These are phyloP conservation scores for Candida sanyaensis DNA, from an alignment of 1,139 yeast species.

Conservation along the genomic window DNA sequence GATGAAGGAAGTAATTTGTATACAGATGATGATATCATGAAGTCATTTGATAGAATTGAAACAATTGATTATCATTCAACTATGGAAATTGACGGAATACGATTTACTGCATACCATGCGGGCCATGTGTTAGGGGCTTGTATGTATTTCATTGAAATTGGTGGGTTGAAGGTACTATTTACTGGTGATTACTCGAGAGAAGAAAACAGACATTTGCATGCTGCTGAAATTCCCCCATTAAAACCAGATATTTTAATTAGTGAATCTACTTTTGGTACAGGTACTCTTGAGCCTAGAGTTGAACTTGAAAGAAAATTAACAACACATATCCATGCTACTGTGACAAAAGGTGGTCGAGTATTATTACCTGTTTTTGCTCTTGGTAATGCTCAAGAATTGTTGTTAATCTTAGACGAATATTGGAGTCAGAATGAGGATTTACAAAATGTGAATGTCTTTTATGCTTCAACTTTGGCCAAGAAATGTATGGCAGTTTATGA, in stretches of 20 bases:
- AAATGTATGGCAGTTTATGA: conserved; percentile 98
- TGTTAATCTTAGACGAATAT: conserved; percentile 88
- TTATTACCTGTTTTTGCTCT: conserved; percentile 93
- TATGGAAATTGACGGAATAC: conserved; percentile 87
- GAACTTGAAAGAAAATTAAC: conserved; percentile 85
- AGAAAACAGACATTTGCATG: conserved; percentile 90
- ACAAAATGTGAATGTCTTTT: conserved; percentile 79
- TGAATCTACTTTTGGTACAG: conserved; percentile 97
- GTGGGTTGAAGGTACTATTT: conserved; percentile 83
- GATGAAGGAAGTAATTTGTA: conserved; percentile 54
- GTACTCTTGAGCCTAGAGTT: conserved; percentile 87
- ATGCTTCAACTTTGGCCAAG: conserved; percentile 90
- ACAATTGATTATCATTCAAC: conserved; percentile 96
- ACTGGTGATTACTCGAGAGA: conserved; percentile 98
- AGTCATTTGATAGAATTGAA: conserved; percentile 87
- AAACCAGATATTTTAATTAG: conserved; percentile 90
- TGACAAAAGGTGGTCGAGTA: conserved; percentile 88
- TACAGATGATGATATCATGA: conserved; percentile 86
- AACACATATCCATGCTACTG: conserved; percentile 78
- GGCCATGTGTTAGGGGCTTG: conserved; percentile 99
- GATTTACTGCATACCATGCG: conserved; percentile 97
- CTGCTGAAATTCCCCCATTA: conserved; percentile 91
- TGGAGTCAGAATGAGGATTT: conserved; percentile 87
- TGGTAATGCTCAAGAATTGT: conserved; percentile 93
- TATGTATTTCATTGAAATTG: conserved; percentile 93